A percentile compares a stretch with the other conserved stretches of the same genome.
Conservation (phyloP, 306 rosid genomes). For the Acacia acuminata region DNA sequence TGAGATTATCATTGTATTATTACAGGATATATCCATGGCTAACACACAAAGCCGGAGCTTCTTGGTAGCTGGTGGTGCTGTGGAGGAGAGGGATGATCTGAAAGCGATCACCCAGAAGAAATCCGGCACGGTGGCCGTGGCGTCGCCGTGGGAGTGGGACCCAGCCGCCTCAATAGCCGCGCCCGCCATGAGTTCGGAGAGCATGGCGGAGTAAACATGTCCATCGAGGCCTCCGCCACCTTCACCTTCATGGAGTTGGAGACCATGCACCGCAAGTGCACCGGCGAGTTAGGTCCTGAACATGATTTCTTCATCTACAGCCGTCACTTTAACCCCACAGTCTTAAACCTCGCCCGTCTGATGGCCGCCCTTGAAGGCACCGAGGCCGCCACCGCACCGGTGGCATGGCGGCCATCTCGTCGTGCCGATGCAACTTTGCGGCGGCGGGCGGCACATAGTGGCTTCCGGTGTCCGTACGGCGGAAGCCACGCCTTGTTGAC, state of each 20-base stretch:
- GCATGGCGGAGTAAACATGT: conserved; percentile 98
- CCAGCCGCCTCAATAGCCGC: conserved; percentile 76
- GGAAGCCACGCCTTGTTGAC: conserved; percentile 84
- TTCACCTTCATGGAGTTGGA: conserved; percentile 98
- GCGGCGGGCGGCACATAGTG: conserved; percentile 68
- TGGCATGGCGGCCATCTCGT: conserved; percentile 86
- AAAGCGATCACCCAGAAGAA: not conserved
- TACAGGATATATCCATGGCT: not conserved
- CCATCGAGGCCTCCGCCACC: conserved; percentile 93
- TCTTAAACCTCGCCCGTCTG: conserved; percentile 78
- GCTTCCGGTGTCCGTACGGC: conserved; percentile 67
- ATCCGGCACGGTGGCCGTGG: not conserved
- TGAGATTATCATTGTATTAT: not conserved
- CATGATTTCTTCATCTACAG: conserved; percentile 90
- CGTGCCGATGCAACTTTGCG: conserved; percentile 61
- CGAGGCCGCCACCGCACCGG: conserved; percentile 92
- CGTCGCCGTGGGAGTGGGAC: conserved; percentile 23
- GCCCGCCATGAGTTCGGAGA: conserved; percentile 95
- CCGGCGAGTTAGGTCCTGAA: conserved; percentile 87
- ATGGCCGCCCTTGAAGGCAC: conserved; percentile 93
- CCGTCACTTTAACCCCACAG: conserved; percentile 97
- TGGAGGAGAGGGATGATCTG: not conserved
- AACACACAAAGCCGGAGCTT: not conserved
- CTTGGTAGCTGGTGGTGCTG: not conserved
- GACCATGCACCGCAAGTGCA: conserved; percentile 79